Percentiles rank a stretch among this genome's conserved stretches.
phyloP scores from a whole-genome alignment of 164 flowering plant genomes.

The Tetracentron sinense region DNA sequence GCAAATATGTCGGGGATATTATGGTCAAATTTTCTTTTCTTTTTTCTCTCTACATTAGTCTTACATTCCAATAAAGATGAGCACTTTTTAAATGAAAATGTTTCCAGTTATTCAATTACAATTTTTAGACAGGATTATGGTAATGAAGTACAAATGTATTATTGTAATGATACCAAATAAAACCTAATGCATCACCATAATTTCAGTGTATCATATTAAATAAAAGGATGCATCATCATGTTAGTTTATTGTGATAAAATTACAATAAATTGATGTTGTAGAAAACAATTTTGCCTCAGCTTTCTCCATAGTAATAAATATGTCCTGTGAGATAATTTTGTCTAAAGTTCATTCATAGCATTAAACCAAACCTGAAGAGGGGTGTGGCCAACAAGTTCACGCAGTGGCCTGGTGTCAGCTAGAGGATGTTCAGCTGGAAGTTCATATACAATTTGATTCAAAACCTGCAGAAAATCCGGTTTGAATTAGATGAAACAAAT shows the following conservation, averaged over 20 bases:
- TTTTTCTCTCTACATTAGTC: background rate
- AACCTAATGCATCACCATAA: background rate
- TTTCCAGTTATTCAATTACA: too few species aligned
- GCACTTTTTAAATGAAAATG: background rate
- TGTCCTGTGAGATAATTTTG: background rate
- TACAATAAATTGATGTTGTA: background rate
- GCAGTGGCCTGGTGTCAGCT: conserved; percentile 80
- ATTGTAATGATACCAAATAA: too few species aligned
- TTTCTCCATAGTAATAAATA: background rate
- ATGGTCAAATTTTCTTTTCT: background rate
- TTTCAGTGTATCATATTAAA: too few species aligned
- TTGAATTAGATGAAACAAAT: background rate
- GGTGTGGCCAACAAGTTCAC: conserved; percentile 97
- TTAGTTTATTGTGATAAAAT: background rate
- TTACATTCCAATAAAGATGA: background rate
- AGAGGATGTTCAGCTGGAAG: conserved; percentile 97
- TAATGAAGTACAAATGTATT: too few species aligned
- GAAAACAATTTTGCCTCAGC: background rate
- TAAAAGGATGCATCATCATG: too few species aligned
- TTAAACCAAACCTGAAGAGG: conserved; percentile 66
- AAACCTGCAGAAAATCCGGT: conserved; percentile 47
- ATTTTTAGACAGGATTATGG: background rate
- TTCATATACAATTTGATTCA: conserved; percentile 91
- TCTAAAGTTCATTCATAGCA: background rate
- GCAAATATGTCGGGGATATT: background rate